Evolutionary conservation across 176 grass and related monocot genomes (phyloP), one percentile per base, ranked within the genome.

Genomic region (Metroxylon sagu): DNA sequence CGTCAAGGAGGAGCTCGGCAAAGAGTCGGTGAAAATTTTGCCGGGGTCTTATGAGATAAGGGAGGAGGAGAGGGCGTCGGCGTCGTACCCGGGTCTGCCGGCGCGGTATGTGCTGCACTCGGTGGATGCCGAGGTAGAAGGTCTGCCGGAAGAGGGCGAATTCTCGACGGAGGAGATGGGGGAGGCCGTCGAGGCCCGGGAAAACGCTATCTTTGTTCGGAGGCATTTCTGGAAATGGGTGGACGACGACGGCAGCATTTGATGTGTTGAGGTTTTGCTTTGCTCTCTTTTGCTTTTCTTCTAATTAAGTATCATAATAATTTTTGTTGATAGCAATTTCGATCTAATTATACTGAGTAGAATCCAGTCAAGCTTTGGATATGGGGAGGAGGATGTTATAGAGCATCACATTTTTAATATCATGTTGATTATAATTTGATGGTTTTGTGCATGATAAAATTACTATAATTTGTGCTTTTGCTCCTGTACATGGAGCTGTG

Each of bases 111-210:
- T 91, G 59, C 67, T 97, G 58, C 84, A 91, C 55, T 72, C 81
- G 3, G 80, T 97, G 16, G 92, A 97, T 28, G 84, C 83, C 0
- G 79, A 76, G 74, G 73, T 88, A 0, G 68, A 73, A 19, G 87
- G 87, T 5, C 4, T 88, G 18, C 92, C 84, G 0, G 80, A 85
- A 62, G 80, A 90, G 12, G 83, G 87, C 1, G 92, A 71, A 26
- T 96, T 97, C 61, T 88, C 87, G 62, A 91, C 87, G 1, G 92
- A 87, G 65, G 92, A 91, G 70, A 19, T 19, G n/a, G 87, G 92
- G 50, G 87, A 97, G 76, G 77, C 54, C 2, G 61, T 57, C 10
- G 78, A 90, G n/a, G 71, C 62, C 25, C 63, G 66, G 19, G 69
- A 49, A 10, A 57, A 30, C 2, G 79, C 76, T 15, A 50, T 89